Evolutionary conservation across 2,329 filamentous ascomycete genomes (phyloP), one percentile per base, ranked within the genome.

Genomic region (Penicillium sp.): DNA sequence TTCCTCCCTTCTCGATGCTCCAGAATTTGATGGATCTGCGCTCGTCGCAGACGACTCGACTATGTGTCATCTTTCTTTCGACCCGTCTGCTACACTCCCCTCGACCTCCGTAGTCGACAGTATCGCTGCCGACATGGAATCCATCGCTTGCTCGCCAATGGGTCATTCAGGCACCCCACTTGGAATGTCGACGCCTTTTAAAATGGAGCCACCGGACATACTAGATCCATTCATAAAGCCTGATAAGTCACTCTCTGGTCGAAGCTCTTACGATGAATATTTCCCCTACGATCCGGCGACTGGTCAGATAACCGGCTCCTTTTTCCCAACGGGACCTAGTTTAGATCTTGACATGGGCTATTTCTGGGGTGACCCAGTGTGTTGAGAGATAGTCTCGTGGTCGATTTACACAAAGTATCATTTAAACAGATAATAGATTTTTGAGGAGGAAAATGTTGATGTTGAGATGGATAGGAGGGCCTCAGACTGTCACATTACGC

Each of bases 281-380:
- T 58, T 71, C 23, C 69, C 70, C 1, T 72, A 68, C 26, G 69
- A 73, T 46, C 64, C 69, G 17, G 58, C 51, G 36, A 71, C 68
- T 1, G 69, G 69, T 17, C 68, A 72, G 40, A 65, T 73, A 1
- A 71, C 68, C 0, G 68, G 68, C n/a, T 71, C 68, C 4, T 70
- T 73, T 46, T 73, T 73, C 52, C 69, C 68, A n/a, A 42, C 56
- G 6, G 61, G 57, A 18, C 43, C 55, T 4, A 67, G 62, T 21
- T 34, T 71, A 21, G 68, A 71, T 30, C 49, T 70, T 37, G 68
- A 71, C 20, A 51, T 71, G 50, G 64, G 61, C 1, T 68, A 64
- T 54, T 62, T 67, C 50, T 69, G 66, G 63, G 63, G 64, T 30
- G 67, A 68, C 50, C 59, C 67, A 6, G 56, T 67, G 7, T 67